These are phyloP conservation scores for Naganishia liquefaciens DNA, from an alignment of 1,284 basidiomycete species.

Conservation along the genomic window DNA sequence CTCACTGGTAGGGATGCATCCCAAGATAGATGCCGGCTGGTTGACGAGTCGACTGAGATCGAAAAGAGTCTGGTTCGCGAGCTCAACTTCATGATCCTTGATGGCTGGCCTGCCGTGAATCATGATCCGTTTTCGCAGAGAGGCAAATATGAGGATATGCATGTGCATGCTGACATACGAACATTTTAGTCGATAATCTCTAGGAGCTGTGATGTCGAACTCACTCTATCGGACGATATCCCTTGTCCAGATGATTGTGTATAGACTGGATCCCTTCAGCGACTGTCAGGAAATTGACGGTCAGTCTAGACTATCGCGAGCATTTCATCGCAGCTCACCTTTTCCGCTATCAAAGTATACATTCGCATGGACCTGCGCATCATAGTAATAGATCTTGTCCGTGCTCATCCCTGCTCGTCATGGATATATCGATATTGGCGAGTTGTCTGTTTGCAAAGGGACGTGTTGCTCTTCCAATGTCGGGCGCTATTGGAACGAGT, in stretches of 20 bases:
- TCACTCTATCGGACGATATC: conserved; percentile 26
- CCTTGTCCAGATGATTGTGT: conserved; percentile 11
- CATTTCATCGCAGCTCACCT: background rate
- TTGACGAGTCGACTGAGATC: conserved; percentile 13
- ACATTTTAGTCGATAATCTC: no score
- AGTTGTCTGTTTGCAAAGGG: background rate
- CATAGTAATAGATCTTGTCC: conserved; percentile 16
- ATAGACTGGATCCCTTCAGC: conserved; percentile 9
- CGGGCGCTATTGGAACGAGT: no score
- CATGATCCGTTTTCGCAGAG: conserved; percentile 9
- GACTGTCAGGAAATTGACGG: background rate
- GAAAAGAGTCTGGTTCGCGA: conserved; percentile 19
- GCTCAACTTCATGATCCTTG: conserved; percentile 10
- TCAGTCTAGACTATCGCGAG: background rate
- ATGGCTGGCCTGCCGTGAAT: background rate
- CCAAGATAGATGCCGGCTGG: background rate
- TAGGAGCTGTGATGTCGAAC: background rate
- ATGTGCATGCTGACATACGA: conserved; percentile 2
- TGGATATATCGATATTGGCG: background rate
- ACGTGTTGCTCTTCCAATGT: no score
- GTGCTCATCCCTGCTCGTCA: background rate
- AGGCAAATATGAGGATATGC: conserved; percentile 22
- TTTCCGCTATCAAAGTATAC: conserved; percentile 17
- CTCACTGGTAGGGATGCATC: conserved; percentile 12
- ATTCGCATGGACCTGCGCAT: conserved; percentile 19